A percentile compares a stretch with the other conserved stretches of the same genome.
phyloP scores from a whole-genome alignment of 2,329 filamentous ascomycete genomes.

The Rugonectria rugulosa region DNA sequence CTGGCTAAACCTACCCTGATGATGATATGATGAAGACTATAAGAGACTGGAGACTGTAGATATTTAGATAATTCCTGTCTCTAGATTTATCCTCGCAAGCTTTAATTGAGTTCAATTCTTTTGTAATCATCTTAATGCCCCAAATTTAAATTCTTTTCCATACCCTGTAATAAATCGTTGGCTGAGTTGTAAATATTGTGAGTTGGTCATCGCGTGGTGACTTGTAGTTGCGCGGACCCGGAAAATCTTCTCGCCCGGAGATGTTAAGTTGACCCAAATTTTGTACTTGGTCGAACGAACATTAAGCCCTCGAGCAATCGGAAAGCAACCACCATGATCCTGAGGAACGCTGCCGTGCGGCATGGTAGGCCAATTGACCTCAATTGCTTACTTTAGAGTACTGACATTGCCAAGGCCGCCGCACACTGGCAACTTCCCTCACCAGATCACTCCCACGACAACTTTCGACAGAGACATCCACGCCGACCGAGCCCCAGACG shows the following conservation, averaged over 20 bases:
- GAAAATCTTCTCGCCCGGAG: conserved; percentile 35
- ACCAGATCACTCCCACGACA: conserved; percentile 44
- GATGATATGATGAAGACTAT: conserved; percentile 47
- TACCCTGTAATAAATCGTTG: not conserved
- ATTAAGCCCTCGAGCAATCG: conserved; percentile 27
- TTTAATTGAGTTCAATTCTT: conserved; percentile 31
- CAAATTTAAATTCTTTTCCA: conserved; percentile 10
- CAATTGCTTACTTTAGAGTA: not conserved
- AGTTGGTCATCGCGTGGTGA: not conserved
- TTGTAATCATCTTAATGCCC: conserved; percentile 17
- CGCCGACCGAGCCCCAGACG: conserved; percentile 30
- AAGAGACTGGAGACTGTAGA: conserved; percentile 40
- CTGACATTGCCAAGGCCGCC: conserved; percentile 55
- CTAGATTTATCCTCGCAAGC: conserved; percentile 38
- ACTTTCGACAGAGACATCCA: conserved; percentile 44
- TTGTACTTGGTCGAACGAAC: conserved; percentile 36
- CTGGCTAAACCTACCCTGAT: conserved; percentile 31
- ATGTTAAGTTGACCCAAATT: conserved; percentile 37
- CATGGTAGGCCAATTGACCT: conserved; percentile 54
- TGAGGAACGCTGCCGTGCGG: conserved; percentile 62
- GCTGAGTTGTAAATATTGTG: not conserved
- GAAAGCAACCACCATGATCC: conserved; percentile 57
- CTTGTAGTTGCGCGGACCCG: conserved; percentile 7
- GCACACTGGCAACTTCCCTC: conserved; percentile 56
- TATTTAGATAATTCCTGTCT: conserved; percentile 40